Evolutionary conservation across 768 basidiomycete species (phyloP), one percentile per base, ranked within the genome.

Genomic region (Dacryopinax primogenitus): DNA sequence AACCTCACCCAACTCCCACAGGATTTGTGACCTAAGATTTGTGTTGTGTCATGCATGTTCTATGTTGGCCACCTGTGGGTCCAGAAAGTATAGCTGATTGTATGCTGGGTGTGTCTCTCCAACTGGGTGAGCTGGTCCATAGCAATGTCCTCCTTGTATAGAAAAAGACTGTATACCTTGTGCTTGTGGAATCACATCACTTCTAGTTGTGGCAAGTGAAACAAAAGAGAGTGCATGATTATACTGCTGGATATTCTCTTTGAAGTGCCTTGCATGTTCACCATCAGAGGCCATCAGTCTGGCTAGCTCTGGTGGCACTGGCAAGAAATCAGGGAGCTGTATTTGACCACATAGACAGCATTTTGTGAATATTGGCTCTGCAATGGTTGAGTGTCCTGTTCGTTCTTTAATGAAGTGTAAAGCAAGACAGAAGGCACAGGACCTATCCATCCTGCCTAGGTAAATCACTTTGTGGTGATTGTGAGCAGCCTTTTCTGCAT

Each of bases 151-250:
- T 0, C 68, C 68, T 44, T 65, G 62, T 13, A 66, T 64, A 26
- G 61, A 45, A 33, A 65, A 66, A 16, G 44, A 33, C 23, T 34
- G 63, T 0, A 61, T 33, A 1, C 66, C 66, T 12, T 13, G 62
- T 1, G 41, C 41, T 1, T 39, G 16, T n/a, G n/a, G n/a, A 66
- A 35, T 26, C 35, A 28, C 21, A 58, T 32, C 21, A 45, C 65
- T 65, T 12, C 30, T 6, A 15, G 58, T 61, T 33, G 66, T 65
- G 9, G 66, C 66, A 34, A 67, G 41, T 1, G 66, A 67, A 1
- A 65, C 65, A 41, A 69, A 69, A 13, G 68, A 45, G 6, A 69
- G 34, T 15, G 67, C 64, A 61, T 69, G 67, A 65, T 69, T 69
- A 51, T 67, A 69, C 26, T 44, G 30, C 18, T 63, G 66, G n/a